Conservation (phyloP, 805 yeast genomes). For the Candida maesae region DNA sequence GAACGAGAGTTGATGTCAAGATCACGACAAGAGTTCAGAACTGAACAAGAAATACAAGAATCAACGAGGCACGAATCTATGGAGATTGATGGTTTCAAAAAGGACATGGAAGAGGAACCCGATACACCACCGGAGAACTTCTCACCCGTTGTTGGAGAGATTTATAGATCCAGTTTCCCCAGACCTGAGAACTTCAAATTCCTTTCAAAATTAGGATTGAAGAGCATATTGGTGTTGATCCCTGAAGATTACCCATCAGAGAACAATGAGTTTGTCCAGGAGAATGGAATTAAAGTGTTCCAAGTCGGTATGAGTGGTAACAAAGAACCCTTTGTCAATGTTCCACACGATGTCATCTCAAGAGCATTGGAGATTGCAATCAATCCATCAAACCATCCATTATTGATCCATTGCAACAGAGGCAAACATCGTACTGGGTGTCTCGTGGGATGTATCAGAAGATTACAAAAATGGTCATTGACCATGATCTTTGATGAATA, state of each 20-base stretch:
- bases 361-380: slow-evolving; percentile 77
- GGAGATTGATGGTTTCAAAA: slow-evolving; percentile 22
- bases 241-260: slow-evolving; percentile 90
- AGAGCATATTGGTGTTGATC: slow-evolving; percentile 75
- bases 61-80: too few species aligned
- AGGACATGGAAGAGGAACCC: slow-evolving; percentile 22
- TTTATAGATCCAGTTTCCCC: slow-evolving; percentile 90
- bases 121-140: slow-evolving; percentile 83
- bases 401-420: slow-evolving; percentile 90
- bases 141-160: slow-evolving; percentile 70
- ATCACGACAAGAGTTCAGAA: not conserved
- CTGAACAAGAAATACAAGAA: slow-evolving; percentile 1
- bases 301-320: slow-evolving; percentile 95
- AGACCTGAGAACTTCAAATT: slow-evolving; percentile 77
- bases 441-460: slow-evolving; percentile 85
- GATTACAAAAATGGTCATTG: slow-evolving; percentile 87
- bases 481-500: slow-evolving; percentile 96
- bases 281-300: slow-evolving; percentile 62
- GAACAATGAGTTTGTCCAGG: slow-evolving; percentile 58
- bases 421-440: slow-evolving; percentile 98
- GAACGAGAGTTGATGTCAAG: not conserved
- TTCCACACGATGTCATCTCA: slow-evolving; percentile 63
- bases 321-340: slow-evolving; percentile 88
- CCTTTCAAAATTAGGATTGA: slow-evolving; percentile 56
- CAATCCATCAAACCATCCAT: slow-evolving; percentile 86